Evolutionary conservation across 2,329 filamentous ascomycete species (phyloP), one percentile per base, ranked within the genome.

Genomic region (Septoria petroselini): DNA sequence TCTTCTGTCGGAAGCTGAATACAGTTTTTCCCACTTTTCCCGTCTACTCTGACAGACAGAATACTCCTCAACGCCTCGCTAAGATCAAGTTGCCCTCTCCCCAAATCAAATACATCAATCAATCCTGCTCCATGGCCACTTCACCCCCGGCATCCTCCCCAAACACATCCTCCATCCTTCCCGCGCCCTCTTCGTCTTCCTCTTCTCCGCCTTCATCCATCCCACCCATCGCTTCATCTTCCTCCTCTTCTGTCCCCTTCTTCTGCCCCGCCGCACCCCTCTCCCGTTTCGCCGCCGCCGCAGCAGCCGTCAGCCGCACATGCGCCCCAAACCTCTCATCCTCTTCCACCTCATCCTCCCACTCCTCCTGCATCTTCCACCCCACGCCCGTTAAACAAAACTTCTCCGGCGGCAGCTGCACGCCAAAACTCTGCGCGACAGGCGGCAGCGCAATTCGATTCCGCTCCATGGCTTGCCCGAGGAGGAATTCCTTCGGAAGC

Each of bases 401-500:
- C 64, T 80, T 70, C 72, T 84, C 82, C 11, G 78, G 77, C 53
- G 82, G 82, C 61, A 84, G 63, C 50, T 80, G 70, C 51, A 84
- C 70, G 2, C 81, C 81, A 60, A 74, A 81, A 40, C 76, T 74
- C 38, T 77, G 70, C 55, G 79, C 75, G n/a, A 80, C 75, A 58
- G 74, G 70, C 33, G 78, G 78, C 55, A 90, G 69, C 1, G 77
- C 78, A 21, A 85, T 74, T 60, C 80, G 80, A 70, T 90, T 90
- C 56, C 83, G 73, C 64, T 86, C 82, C 55, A 78, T 75, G 9
- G 86, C 87, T n/a, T 89, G 73, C 65, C 90, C 85, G 49, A 84
- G 72, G 73, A 91, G 76, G 68, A 86, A 90, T 58, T 91, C 87
- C 65, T 91, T 91, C 0, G 81, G 79, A 73, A 63, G 77, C 74